Base-by-base conservation (phyloP, 2,329 filamentous ascomycete species). In the Exophiala mesophila region DNA sequence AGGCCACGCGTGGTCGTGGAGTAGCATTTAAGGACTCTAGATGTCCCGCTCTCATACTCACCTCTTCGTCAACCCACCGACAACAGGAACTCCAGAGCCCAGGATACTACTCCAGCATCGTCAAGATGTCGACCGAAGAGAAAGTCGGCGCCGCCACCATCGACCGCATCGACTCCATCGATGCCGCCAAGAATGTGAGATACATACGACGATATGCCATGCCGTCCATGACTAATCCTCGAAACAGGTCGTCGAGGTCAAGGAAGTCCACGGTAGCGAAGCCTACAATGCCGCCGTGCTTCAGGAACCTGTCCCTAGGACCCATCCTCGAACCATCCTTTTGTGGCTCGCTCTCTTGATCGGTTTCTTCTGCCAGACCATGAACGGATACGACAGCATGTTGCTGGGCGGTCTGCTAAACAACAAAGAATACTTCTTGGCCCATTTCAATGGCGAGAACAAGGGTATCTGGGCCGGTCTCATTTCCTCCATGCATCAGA, bases 361-460 rank as follows among this genome's bases (percentile, higher is more conserved):
- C 16, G 67, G 64, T 21, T 70, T 66, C 55, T 63, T 68, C 49
- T 67, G 63, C 46, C 72, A 70, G 17, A 76, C 72, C 6, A 71
- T 73, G 67, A 77, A 77, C 57, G 76, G 76, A 19, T 79, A 74
- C 49, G 76, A 80, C 50, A 74, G 74, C 26, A 75, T 71, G 19
- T 67, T 81, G 36, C 74, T 78, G 54, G 71, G 70, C 43, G 70
- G 70, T 24, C 59, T 77, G 13, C 57, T 71, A 13, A 67, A 70
- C 28, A 77, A 77, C 60, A 55, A 50, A 35, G 62, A 61, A 19
- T 49, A 55, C 12, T 72, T 71, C 59, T 57, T 65, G 26, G 50
- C 59, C 4, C 66, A 64, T 52, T 73, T 70, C 57, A 47, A 66
- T 24, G 67, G 63, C 20, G 52, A 57, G 9, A 63, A 63, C 35